Conservation (phyloP, 129 eudicot species). For the Tagetes patula region DNA sequence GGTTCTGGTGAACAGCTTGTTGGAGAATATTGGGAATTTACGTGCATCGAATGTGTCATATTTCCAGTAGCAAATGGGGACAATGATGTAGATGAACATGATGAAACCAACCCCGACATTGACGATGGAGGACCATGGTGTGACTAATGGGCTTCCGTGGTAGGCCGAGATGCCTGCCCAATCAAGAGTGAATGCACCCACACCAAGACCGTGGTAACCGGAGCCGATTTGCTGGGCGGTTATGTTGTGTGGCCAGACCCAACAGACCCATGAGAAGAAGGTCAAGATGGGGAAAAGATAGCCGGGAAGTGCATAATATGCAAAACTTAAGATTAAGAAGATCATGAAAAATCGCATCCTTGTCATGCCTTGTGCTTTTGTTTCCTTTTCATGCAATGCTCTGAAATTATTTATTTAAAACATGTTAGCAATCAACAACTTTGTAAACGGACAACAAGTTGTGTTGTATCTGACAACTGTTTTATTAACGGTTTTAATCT, state of each 20-base stretch:
- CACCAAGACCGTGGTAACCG: conserved; percentile 80
- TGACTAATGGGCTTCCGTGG: conserved; percentile 89
- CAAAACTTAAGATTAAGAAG: conserved; percentile 66
- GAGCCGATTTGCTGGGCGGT: conserved; percentile 93
- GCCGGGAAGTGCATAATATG: conserved; percentile 84
- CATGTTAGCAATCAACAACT: neutral
- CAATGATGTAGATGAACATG: conserved; percentile 80
- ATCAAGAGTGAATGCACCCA: conserved; percentile 91
- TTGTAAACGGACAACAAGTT: no score
- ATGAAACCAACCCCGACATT: conserved; percentile 81
- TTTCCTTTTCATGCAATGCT: conserved; percentile 88
- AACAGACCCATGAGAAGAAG: conserved; percentile 96
- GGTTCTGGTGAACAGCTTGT: conserved; percentile 55
- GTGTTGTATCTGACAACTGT: no score
- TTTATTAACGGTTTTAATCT: no score
- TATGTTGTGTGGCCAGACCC: conserved; percentile 86
- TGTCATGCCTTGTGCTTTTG: conserved; percentile 54
- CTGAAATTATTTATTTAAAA: conserved; percentile 30
- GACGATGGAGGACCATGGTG: conserved; percentile 83
- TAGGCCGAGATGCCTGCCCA: conserved; percentile 98
- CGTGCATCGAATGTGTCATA: conserved; percentile 79
- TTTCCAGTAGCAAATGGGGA: conserved; percentile 91
- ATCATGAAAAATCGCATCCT: conserved; percentile 83
- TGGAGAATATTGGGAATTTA: conserved; percentile 85
- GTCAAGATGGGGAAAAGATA: conserved; percentile 83